Evolutionary conservation across 2,329 filamentous ascomycete genomes (phyloP), one percentile per base, ranked within the genome.

Genomic region (Diaporthe ampelina): DNA sequence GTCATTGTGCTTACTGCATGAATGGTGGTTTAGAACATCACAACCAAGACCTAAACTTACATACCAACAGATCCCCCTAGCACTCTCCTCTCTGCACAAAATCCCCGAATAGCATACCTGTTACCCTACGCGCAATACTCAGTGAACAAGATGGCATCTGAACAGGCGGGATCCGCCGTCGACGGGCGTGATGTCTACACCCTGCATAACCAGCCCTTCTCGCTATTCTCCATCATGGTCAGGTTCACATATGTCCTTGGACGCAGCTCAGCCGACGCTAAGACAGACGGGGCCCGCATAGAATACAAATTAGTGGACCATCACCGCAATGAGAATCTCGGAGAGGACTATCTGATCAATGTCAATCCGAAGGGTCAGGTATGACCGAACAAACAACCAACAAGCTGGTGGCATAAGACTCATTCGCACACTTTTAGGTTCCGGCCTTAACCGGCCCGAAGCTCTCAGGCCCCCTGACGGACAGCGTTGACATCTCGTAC

Each of bases 281-380:
- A 26, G 43, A 24, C 61, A 13, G 17, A 1, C 7, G 61, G 43
- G 4, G 61, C 35, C 26, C 19, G 9, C 6, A 4, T 65, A 4
- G 61, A 50, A 11, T 29, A 65, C 43, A 50, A n/a, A 26, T 45
- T 65, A 7, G 61, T 65, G 26, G 61, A 65, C 10, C 43, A 50
- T 24, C 43, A 65, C 26, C 26, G 29, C 6, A 5, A 65, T 3
- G 61, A 65, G 13, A 65, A 65, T 24, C 43, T 65, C 24, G 43
- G 26, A 24, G 61, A 65, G n/a, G 61, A 65, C 19, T 65, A 65
- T n/a, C 43, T 65, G 19, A 9, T 50, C 19, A 35, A 65, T 3
- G 15, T 65, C 61, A 65, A 65, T 26, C 61, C 61, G 19, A 65
- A 65, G 61, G 61, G 61, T 13, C 61, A 65, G 21, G 61, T 65